Percentiles rank a stretch among this genome's conserved stretches.
These are phyloP conservation scores for Acer saccharum DNA, from an alignment of 345 rosid species.

Conservation along the genomic window DNA sequence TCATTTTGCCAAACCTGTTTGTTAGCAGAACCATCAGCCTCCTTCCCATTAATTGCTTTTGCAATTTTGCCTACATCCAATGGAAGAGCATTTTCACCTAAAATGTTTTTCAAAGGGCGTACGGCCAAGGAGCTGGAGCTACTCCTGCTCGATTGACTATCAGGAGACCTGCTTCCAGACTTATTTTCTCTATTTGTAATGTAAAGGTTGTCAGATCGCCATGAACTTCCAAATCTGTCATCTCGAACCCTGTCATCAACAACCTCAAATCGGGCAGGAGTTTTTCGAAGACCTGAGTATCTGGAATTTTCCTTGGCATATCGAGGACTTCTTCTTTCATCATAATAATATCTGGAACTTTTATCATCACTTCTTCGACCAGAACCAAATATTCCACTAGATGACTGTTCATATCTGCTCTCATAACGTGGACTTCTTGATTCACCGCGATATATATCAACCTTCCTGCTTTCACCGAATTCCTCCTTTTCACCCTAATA, in stretches of 20 bases:
- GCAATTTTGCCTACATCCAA: slow-evolving; percentile 29
- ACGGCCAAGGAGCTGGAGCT: slow-evolving; percentile 31
- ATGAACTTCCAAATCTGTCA: slow-evolving; percentile 34
- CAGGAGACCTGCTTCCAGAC: slow-evolving; percentile 49
- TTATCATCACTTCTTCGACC: slow-evolving; percentile 48
- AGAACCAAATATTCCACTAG: slow-evolving; percentile 33
- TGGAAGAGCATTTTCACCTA: slow-evolving; percentile 29
- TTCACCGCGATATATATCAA: slow-evolving; percentile 32
- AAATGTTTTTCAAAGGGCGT: slow-evolving; percentile 38
- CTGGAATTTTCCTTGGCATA: slow-evolving; percentile 45
- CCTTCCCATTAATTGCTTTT: slow-evolving; percentile 30
- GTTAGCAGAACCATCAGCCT: slow-evolving; percentile 24
- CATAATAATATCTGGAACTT: slow-evolving; percentile 40
- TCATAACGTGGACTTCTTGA: slow-evolving; percentile 45
- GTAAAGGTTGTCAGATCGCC: slow-evolving; percentile 31
- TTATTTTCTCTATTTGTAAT: slow-evolving; percentile 37
- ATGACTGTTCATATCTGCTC: slow-evolving; percentile 34
- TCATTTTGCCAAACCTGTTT: slow-evolving; percentile 27
- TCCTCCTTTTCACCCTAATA: slow-evolving; percentile 52
- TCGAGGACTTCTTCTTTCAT: slow-evolving; percentile 60
- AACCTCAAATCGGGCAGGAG: slow-evolving; percentile 71
- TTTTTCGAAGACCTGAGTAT: slow-evolving; percentile 48
- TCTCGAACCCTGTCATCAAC: slow-evolving; percentile 84
- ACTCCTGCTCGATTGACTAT: slow-evolving; percentile 32
- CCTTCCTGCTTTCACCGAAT: slow-evolving; percentile 40